Percentiles rank a stretch among this genome's conserved stretches.
phyloP scores from a whole-genome alignment of 2,329 filamentous ascomycete genomes.

The Acrodontium crateriforme region DNA sequence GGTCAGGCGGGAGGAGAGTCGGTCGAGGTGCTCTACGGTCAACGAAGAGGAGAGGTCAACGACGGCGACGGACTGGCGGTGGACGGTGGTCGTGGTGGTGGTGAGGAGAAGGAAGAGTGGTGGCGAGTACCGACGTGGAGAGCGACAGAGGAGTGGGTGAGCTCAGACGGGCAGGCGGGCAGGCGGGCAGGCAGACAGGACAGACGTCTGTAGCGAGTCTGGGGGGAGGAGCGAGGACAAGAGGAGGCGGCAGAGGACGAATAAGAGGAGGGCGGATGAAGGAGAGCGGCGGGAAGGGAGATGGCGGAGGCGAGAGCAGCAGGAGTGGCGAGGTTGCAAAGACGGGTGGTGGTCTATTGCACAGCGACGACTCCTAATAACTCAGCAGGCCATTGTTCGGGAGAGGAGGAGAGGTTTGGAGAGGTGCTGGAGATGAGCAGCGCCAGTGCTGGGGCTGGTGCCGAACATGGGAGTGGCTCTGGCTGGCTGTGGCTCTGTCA shows the following conservation, averaged over 20 bases:
- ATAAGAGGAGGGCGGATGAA: background rate
- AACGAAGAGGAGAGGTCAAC: conserved; percentile 30
- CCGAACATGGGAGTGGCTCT: too few relatives aligned
- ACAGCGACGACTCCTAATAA: too few relatives aligned
- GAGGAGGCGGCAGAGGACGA: background rate
- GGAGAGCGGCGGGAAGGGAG: background rate
- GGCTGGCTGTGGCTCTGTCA: too few relatives aligned
- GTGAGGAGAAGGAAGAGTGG: background rate
- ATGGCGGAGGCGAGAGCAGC: background rate
- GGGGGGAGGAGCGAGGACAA: background rate
- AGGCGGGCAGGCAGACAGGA: background rate
- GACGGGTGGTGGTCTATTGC: too few relatives aligned
- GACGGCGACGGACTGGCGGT: conserved; percentile 10
- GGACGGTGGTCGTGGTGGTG: background rate
- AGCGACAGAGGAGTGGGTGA: background rate
- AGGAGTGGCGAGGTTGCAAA: background rate
- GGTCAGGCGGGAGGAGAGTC: conserved; percentile 4
- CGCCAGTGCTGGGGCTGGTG: too few relatives aligned
- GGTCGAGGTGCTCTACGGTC: conserved; percentile 25
- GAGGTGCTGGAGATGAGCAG: too few relatives aligned
- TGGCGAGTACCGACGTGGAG: background rate
- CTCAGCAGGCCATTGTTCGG: too few relatives aligned
- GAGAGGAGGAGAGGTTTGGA: too few relatives aligned
- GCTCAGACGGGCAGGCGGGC: background rate
- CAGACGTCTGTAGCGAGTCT: background rate